Conservation (phyloP, 805 yeast species). For the Teunomyces pallodes region DNA sequence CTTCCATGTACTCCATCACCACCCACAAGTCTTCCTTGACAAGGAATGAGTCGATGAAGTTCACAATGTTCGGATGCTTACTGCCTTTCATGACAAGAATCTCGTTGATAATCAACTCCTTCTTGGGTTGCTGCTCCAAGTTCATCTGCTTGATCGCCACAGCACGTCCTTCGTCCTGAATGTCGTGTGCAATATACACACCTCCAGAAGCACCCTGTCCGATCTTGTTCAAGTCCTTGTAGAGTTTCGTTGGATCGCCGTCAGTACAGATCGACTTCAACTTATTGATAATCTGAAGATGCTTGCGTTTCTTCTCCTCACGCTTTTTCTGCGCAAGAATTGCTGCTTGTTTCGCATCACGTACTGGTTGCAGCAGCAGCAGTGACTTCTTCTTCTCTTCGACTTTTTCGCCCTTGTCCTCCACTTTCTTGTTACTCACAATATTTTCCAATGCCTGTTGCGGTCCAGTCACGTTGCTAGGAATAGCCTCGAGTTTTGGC, state of each 20-base stretch:
- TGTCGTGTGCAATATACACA: conserved; percentile 82
- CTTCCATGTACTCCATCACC: conserved; percentile 98
- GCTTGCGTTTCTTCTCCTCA: conserved; percentile 72
- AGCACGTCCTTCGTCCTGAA: conserved; percentile 44
- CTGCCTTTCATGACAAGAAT: conserved; percentile 93
- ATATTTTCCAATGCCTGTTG: conserved; percentile 18
- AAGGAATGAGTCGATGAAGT: conserved; percentile 78
- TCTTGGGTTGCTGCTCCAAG: conserved; percentile 90
- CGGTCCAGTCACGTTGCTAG: conserved; percentile 30
- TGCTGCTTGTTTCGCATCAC: conserved; percentile 55
- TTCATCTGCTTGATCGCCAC: conserved; percentile 98
- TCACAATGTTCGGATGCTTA: conserved; percentile 88
- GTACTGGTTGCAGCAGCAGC: conserved; percentile 34
- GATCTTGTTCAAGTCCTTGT: conserved; percentile 70
- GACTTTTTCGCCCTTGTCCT: neutral
- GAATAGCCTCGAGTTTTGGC: conserved; percentile 21
- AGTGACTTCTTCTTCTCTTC: conserved; percentile 8
- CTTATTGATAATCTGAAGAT: conserved; percentile 68
- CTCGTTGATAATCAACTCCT: conserved; percentile 91
- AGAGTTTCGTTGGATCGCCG: conserved; percentile 77
- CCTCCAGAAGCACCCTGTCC: conserved; percentile 99
- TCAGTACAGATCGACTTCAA: conserved; percentile 74
- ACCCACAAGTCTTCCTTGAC: conserved; percentile 89
- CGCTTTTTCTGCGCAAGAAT: conserved; percentile 62
- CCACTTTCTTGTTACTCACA: conserved; percentile 10